Base-by-base conservation (phyloP, 1,284 basidiomycete species). In the Pulveroboletus ridleyi region DNA sequence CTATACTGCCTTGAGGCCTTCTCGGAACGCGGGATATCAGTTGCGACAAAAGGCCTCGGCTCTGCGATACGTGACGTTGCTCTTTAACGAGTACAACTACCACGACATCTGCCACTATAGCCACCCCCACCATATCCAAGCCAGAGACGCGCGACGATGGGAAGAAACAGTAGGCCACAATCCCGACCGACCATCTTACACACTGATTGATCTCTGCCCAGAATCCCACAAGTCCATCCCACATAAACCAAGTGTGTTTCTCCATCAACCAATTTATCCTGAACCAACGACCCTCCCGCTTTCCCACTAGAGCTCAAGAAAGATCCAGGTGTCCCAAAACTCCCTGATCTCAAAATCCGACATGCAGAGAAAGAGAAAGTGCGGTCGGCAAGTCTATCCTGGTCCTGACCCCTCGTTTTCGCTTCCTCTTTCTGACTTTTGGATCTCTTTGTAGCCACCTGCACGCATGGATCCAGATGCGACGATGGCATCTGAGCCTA, bases 281-380 rank as follows among this genome's bases (percentile, higher is more conserved):
- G 35, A 44, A 54, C 33, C 29, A n/a, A 55, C n/a, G 14, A 33
- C 47, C 23, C 68, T 56, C 35, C 35, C 13, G 7, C 25, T 58
- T 44, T 47, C 57, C 60, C 56, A 59, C 1, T 64, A 94, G 92
- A 90, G 72, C 79, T 93, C 44, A 94, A 91, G 79, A 94, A 93
- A 73, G 93, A 95, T 75, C 90, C 91, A 54, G 93, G 92, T 22
- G 81, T 95, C 1, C 93, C 94, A 7, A 88, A 88, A 70, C 82
- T 95, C 1, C 90, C 90, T 18, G 82, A 86, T 79, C 77, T 92
- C 62, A 91, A 89, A 78, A 77, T 85, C 60, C 81, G 84, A 65
- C 85, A 87, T 81, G 82, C 83, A 61, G 83, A 82, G 52, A 88
- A 85, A 72, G 82, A 82, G 66, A 80, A 80, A 64, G 74, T 79